phyloP scores from a whole-genome alignment of 495 filamentous ascomycete genomes.

The Podospora didyma region DNA sequence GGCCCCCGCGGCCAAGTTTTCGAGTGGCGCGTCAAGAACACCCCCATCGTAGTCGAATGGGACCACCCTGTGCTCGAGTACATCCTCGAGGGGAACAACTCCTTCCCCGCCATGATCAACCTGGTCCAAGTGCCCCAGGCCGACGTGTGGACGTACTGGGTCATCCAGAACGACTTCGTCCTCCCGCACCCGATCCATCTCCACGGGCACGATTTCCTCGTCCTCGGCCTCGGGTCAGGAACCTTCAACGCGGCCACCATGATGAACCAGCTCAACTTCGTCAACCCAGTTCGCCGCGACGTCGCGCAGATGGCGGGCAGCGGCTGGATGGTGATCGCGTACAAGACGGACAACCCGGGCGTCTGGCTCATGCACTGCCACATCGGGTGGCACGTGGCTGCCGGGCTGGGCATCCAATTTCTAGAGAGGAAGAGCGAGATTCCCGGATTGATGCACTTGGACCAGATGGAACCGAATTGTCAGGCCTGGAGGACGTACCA shows the following conservation, averaged over 20 bases:
- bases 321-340: slow-evolving; percentile 39
- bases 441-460: slow-evolving; percentile 28
- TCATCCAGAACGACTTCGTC: slow-evolving; percentile 34
- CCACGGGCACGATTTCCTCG: slow-evolving; percentile 57
- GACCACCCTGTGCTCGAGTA: slow-evolving; percentile 30
- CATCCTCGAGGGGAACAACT: slow-evolving; percentile 26
- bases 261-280: slow-evolving; percentile 27
- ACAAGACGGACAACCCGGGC: slow-evolving; percentile 44
- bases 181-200: slow-evolving; percentile 51
- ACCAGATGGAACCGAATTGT: slow-evolving; percentile 34
- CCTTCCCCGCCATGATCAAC: slow-evolving; percentile 28
- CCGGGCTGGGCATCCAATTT: slow-evolving; percentile 44
- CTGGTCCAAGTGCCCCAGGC: slow-evolving; percentile 27
- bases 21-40: slow-evolving; percentile 31
- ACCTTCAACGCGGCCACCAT: slow-evolving; percentile 30
- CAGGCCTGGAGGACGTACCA: slow-evolving; percentile 40
- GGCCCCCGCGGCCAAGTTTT: slow-evolving; percentile 19
- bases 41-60: slow-evolving; percentile 33
- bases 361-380: slow-evolving; percentile 47
- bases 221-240: slow-evolving; percentile 43
- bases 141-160: slow-evolving; percentile 24
- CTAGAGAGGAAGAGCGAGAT: slow-evolving; percentile 42
- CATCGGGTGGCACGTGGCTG: slow-evolving; percentile 48
- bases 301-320: slow-evolving; percentile 37
- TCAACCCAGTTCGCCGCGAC: slow-evolving; percentile 33